phyloP scores from a whole-genome alignment of 2,329 filamentous ascomycete species.

The Dothiorella sarmentorum region DNA sequence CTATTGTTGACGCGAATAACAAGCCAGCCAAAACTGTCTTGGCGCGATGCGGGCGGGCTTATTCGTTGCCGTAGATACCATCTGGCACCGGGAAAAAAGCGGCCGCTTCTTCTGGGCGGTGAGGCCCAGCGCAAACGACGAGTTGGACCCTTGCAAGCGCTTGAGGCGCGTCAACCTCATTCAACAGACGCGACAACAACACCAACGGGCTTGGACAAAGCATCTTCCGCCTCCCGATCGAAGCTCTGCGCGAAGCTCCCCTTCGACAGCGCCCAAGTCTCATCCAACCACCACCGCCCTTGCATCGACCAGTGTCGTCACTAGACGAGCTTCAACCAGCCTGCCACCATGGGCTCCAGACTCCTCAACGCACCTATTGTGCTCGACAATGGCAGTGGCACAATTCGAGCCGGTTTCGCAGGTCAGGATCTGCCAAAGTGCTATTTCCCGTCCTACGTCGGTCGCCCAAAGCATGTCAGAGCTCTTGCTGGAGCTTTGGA shows the following conservation, averaged over 20 bases:
- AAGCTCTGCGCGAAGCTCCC: background rate
- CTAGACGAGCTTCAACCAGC: background rate
- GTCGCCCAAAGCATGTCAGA: constrained; percentile 88
- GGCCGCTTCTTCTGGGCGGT: background rate
- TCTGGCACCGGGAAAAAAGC: background rate
- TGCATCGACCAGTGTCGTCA: background rate
- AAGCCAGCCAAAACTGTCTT: background rate
- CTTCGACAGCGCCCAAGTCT: background rate
- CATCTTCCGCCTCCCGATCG: background rate
- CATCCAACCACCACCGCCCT: constrained; percentile 2
- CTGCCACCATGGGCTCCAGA: constrained; percentile 48
- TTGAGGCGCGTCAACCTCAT: constrained; percentile 10
- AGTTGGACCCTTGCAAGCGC: constrained; percentile 12
- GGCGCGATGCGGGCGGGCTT: background rate
- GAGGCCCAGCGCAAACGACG: constrained; percentile 1
- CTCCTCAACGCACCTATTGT: constrained; percentile 98
- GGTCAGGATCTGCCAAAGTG: constrained; percentile 95
- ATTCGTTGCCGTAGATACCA: background rate
- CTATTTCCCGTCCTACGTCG: constrained; percentile 96
- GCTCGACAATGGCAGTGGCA: constrained; percentile 97
- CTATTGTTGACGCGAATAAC: background rate
- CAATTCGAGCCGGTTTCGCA: constrained; percentile 93
- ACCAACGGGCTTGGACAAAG: constrained; percentile 1
- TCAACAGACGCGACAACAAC: constrained; percentile 10
- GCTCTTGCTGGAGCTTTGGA: constrained; percentile 95